These are phyloP conservation scores for Dionaea muscipula DNA, from an alignment of 179 eudicot species.

Conservation along the genomic window DNA sequence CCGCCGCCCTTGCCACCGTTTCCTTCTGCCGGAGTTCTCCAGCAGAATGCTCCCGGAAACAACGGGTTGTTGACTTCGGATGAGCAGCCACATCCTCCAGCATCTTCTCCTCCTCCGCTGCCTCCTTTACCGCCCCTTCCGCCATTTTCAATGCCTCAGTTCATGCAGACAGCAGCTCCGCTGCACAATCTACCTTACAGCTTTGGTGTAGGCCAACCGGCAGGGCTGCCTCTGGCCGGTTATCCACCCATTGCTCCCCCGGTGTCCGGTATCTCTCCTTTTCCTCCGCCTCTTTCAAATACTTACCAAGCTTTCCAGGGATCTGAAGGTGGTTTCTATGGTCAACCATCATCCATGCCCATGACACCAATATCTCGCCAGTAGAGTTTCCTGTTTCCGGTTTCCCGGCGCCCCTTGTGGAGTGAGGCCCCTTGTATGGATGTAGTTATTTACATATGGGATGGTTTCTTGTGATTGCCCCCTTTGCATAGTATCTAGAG, in stretches of 20 bases:
- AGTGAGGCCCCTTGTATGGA: too few relatives aligned
- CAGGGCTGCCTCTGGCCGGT: slow-evolving; percentile 25
- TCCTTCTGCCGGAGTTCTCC: neutral
- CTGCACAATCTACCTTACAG: slow-evolving; percentile 30
- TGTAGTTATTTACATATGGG: too few relatives aligned
- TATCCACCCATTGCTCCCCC: slow-evolving; percentile 27
- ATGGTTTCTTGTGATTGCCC: too few relatives aligned
- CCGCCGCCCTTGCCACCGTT: slow-evolving; percentile 22
- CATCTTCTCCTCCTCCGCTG: slow-evolving; percentile 46
- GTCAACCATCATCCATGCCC: slow-evolving; percentile 39
- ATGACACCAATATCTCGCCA: slow-evolving; percentile 60
- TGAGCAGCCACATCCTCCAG: slow-evolving; percentile 41
- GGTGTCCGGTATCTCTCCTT: slow-evolving; percentile 24
- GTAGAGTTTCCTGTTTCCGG: slow-evolving; percentile 5
- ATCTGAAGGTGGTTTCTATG: slow-evolving; percentile 45
- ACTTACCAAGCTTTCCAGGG: slow-evolving; percentile 43
- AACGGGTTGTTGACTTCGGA: slow-evolving; percentile 19
- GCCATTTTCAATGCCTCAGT: slow-evolving; percentile 46
- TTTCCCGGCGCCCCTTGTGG: neutral
- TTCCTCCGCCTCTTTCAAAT: slow-evolving; percentile 23
- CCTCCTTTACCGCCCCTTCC: slow-evolving; percentile 54
- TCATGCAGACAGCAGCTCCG: slow-evolving; percentile 41
- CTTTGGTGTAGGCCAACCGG: slow-evolving; percentile 35
- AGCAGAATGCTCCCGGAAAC: slow-evolving; percentile 16
- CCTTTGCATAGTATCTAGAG: neutral